phyloP scores from a whole-genome alignment of 495 filamentous ascomycete genomes.

The Amphirosellinia nigrospora region DNA sequence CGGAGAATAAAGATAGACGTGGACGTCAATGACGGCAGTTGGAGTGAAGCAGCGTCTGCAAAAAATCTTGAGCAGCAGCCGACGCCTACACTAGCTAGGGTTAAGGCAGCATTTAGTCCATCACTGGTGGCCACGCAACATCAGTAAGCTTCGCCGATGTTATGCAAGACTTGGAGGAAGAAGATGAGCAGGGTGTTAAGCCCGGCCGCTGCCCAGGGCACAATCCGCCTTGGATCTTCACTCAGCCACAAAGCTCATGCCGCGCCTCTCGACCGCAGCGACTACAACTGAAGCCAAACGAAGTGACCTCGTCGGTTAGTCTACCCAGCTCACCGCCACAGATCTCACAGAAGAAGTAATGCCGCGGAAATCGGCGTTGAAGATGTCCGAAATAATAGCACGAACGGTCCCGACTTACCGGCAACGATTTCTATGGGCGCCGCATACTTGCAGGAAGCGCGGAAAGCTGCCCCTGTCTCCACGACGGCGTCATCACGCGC shows the following conservation, averaged over 20 bases:
- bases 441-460: conserved; percentile 47
- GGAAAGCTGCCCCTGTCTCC: conserved; percentile 37
- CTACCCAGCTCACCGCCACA: conserved; percentile 34
- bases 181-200: conserved; percentile 15
- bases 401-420: conserved; percentile 28
- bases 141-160: conserved; percentile 32
- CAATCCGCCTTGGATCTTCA: conserved; percentile 37
- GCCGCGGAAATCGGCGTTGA: conserved; percentile 36
- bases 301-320: conserved; percentile 32
- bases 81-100: not conserved
- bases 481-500: conserved; percentile 30
- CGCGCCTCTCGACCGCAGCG: conserved; percentile 43
- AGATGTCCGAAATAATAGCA: conserved; percentile 33
- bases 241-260: conserved; percentile 32
- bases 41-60: conserved; percentile 44
- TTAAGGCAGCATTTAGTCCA: conserved; percentile 14
- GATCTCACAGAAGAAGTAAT: conserved; percentile 29
- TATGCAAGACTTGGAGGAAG: conserved; percentile 24
- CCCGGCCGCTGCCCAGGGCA: conserved; percentile 28
- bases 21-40: conserved; percentile 36
- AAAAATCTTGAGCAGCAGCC: conserved; percentile 42
- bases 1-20: conserved; percentile 21
- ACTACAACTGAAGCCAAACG: conserved; percentile 35
- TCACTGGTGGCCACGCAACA: conserved; percentile 25
- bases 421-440: conserved; percentile 33